Evolutionary conservation across 1,284 basidiomycete genomes (phyloP).

Genomic region (Moesziomyces aphidis): DNA sequence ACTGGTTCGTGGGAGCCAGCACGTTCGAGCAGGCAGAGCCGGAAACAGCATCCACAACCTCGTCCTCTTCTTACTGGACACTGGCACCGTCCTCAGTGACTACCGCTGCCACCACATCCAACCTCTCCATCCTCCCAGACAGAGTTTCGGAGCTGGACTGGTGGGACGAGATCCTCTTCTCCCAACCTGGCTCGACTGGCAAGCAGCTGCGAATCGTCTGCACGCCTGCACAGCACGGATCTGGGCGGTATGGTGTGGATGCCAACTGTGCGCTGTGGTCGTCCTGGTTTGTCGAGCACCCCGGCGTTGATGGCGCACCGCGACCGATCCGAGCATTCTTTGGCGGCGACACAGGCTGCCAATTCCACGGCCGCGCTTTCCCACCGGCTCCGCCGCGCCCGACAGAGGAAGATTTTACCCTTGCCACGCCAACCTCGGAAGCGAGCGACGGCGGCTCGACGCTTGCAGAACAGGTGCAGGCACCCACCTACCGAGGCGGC

Average conservation of each 20-base stretch:
- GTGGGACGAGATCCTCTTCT: conserved; percentile 59
- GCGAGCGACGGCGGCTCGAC: conserved; percentile 9
- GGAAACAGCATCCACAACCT: conserved; percentile 5
- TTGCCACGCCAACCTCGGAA: conserved; percentile 13
- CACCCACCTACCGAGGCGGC: conserved; percentile 23
- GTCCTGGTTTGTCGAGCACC: conserved; percentile 58
- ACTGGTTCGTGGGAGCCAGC: conserved; percentile 48
- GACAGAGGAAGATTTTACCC: conserved; percentile 4
- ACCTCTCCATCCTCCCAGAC: conserved; percentile 43
- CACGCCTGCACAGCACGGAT: conserved; percentile 65
- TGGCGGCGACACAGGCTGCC: conserved; percentile 65
- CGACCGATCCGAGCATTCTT: conserved; percentile 47
- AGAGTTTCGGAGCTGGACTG: conserved; percentile 61
- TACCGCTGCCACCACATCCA: conserved; percentile 23
- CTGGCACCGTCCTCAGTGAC: conserved; percentile 13
- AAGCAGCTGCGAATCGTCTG: conserved; percentile 40
- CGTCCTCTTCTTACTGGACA: conserved; percentile 14
- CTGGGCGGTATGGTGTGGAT: conserved; percentile 58
- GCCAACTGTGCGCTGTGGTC: conserved; percentile 56
- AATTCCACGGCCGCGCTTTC: conserved; percentile 49
- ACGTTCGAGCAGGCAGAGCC: not conserved
- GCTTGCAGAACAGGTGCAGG: not conserved
- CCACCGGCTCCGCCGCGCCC: conserved; percentile 31
- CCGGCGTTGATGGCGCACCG: not conserved
- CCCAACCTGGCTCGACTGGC: conserved; percentile 1